Conservation (phyloP, 768 basidiomycete species). For the Termitomyces eurrhizus region DNA sequence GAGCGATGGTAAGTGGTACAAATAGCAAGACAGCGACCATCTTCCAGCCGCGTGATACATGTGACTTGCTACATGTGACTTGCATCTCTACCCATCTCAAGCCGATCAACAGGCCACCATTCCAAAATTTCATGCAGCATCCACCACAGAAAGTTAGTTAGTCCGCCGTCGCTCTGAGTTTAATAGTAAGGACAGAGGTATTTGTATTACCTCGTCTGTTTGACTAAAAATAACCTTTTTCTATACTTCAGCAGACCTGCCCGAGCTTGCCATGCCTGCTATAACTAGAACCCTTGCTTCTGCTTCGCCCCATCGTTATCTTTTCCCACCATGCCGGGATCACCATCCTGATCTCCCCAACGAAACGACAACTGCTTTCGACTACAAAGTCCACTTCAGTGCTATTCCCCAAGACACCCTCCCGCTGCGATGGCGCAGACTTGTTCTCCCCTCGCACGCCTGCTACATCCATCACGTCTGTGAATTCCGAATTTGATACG, state of each 20-base stretch:
- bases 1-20: no score
- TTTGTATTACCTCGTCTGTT: no score
- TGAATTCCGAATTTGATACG: conserved; percentile 19
- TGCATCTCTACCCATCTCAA: no score
- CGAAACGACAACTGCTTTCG: conserved; percentile 23
- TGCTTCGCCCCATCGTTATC: conserved; percentile 54
- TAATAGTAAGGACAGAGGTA: no score
- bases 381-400: conserved; percentile 23
- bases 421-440: conserved; percentile 37
- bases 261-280: conserved; percentile 44
- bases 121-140: no score
- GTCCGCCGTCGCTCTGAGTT: no score
- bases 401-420: conserved; percentile 65
- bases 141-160: no score
- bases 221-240: no score
- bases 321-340: conserved; percentile 35
- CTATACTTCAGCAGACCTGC: conserved; percentile 64
- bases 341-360: conserved; percentile 36
- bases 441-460: conserved; percentile 47
- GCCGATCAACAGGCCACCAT: no score
- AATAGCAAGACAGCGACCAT: no score
- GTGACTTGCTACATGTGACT: no score
- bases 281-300: conserved; percentile 73
- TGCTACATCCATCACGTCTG: conserved; percentile 24
- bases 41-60: no score